Conservation (phyloP, 1,284 basidiomycete species). For the Ganoderma multipileum region DNA sequence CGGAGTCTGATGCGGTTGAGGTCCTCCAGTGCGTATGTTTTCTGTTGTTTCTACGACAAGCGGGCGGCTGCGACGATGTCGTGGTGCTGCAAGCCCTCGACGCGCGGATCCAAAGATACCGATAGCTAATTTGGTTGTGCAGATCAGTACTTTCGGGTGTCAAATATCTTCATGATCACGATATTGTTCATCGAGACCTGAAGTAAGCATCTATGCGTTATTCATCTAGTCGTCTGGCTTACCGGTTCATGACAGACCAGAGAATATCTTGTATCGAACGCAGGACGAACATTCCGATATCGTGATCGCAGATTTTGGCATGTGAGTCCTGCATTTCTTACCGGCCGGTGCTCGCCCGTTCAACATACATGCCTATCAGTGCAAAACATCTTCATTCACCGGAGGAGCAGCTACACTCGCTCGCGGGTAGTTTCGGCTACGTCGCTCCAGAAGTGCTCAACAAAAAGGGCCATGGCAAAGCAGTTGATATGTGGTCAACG, state of each 20-base stretch:
- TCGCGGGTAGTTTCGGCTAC: conserved; percentile 94
- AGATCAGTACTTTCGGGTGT: conserved; percentile 84
- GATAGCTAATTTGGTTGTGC: background rate
- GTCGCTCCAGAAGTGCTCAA: conserved; percentile 93
- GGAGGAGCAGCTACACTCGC: conserved; percentile 79
- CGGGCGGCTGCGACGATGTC: background rate
- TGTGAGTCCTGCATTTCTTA: conserved; percentile 56
- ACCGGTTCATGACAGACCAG: conserved; percentile 61
- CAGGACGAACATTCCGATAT: conserved; percentile 76
- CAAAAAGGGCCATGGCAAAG: conserved; percentile 86
- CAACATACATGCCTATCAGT: conserved; percentile 44
- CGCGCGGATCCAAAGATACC: background rate
- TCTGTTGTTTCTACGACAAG: background rate
- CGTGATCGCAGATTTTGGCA: conserved; percentile 97
- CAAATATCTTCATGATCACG: conserved; percentile 83
- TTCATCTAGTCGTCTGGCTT: background rate
- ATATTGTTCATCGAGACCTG: conserved; percentile 92
- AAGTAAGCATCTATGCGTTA: conserved; percentile 57
- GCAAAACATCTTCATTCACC: conserved; percentile 86
- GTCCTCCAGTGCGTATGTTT: conserved; percentile 64
- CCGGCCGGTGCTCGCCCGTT: background rate
- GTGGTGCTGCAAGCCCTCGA: background rate
- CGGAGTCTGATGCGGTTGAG: conserved; percentile 83
- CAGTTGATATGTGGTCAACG: conserved; percentile 93
- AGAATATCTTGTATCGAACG: conserved; percentile 93